Conservation (phyloP, 1,139 yeast species). For the Sugiyamaella japonica region DNA sequence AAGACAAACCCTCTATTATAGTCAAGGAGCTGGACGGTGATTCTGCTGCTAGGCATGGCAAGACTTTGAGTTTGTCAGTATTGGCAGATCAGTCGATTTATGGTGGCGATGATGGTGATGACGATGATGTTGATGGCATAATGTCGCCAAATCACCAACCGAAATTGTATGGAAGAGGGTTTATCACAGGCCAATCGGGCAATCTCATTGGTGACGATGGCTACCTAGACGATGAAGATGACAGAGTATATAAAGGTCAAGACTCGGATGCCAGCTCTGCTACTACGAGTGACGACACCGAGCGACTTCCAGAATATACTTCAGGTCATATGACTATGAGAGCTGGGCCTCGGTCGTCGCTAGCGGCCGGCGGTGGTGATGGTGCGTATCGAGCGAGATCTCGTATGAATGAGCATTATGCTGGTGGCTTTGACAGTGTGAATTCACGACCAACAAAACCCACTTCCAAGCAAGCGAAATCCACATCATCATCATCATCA, state of each 20-base stretch:
- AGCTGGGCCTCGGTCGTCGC: neutral
- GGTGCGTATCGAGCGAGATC: neutral
- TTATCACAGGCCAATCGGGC: conserved; percentile 4
- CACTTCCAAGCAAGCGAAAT: neutral
- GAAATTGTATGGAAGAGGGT: neutral
- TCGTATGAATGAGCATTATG: no score
- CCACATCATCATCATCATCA: neutral
- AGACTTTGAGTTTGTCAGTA: neutral
- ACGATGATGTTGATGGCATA: no score
- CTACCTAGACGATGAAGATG: neutral
- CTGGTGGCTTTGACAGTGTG: no score
- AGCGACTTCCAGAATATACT: conserved; percentile 7
- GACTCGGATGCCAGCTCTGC: conserved; percentile 5
- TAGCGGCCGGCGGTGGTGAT: neutral
- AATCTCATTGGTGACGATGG: conserved; percentile 13
- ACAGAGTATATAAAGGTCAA: neutral
- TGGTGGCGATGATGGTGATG: neutral
- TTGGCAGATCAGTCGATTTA: neutral
- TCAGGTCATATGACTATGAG: conserved; percentile 14
- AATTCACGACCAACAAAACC: neutral
- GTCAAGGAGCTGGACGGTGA: neutral
- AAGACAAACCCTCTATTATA: neutral
- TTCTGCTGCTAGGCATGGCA: neutral
- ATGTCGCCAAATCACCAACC: neutral
- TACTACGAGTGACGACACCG: neutral